Evolutionary conservation across 768 basidiomycete genomes (phyloP), one percentile per base, ranked within the genome.

Genomic region (Xerocomellus intermedius): DNA sequence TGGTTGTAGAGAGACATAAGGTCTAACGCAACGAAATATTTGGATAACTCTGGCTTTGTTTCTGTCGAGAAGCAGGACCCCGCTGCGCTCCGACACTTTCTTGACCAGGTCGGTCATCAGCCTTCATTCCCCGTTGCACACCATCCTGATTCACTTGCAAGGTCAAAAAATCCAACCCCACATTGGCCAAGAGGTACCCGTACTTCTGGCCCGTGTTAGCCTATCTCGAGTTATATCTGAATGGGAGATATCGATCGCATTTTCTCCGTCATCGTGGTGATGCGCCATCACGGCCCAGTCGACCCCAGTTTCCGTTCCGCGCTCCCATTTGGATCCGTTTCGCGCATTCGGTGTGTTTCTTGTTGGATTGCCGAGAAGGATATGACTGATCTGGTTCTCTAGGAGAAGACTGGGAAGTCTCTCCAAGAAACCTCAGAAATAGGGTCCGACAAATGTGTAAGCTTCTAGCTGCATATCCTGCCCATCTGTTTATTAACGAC

Each of bases 281-380:
- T 17, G 7, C 3, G 14, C 22, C 13, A 6, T 5, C 7, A 9
- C 8, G 8, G 26, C 3, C 12, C 4, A 2, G 9, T 30, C 19
- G 3, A 37, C 9, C 1, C 8, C 13, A 13, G 22, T 7, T n/a
- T n/a, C 16, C 17, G 6, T 50, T 14, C 38, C 12, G 44, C 3
- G 41, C 51, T 5, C 64, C 64, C 0, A 39, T 66, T 12, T 66
- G 55, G 48, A 22, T 45, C 9, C 50, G 57, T 4, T 66, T 45
- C 19, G 39, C 56, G 1, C 36, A 7, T 9, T 50, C 56, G 1
- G 61, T 61, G n/a, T 35, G 54, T 52, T 35, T 50, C 30, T 2
- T 32, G n/a, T 42, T 3, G 12, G 19, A 28, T 36, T 37, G 5
- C 8, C 21, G 36, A 30, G 28, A 32, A 12, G 37, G 19, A 32